Base-by-base conservation (phyloP, 2,329 filamentous ascomycete species). In the Talaromyces sp. region DNA sequence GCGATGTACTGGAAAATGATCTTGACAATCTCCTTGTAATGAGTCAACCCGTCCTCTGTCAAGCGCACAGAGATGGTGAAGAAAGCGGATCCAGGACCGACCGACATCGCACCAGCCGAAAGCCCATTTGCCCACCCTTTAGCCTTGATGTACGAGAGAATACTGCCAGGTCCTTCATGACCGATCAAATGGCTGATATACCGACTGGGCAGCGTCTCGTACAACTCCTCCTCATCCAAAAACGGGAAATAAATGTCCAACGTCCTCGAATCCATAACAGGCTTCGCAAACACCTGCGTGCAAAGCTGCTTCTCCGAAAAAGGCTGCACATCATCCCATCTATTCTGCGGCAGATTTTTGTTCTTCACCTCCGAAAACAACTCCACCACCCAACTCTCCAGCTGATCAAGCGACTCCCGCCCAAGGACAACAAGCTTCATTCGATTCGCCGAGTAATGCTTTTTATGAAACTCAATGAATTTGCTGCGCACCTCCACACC, bases 401-500 rank as follows among this genome's bases (percentile, higher is more conserved):
- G 81, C 19, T 92, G 86, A 71, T 97, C 92, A 66, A 97, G 82
- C 5, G 88, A 83, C 76, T 97, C 93, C 60, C 90, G 86, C 0
- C 93, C 93, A 25, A 97, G 79, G 4, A 97, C 88, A 43, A 93
- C 92, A 59, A 97, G 82, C 82, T 96, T 97, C 91, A 97, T 97
- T 45, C 89, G 86, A 74, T 97, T 97, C 66, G 93, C 91, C 1
- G 93, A 97, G 78, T 97, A 97, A 74, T 96, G 89, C 73, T 89
- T 90, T 68, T 88, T 86, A 76, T 97, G 92, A 73, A 97, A 97
- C 69, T 93, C 89, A 70, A 97, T 96, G 74, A 97, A 97, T 77
- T 93, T 93, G 70, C 92, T 89, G 58, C 93, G 86, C 29, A 97
- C 91, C 76, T 95, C 91, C 71, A 97, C 86, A 3, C 92, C 92